phyloP scores from a whole-genome alignment of 2,329 filamentous ascomycete species.

The Parastagonospora avenae region DNA sequence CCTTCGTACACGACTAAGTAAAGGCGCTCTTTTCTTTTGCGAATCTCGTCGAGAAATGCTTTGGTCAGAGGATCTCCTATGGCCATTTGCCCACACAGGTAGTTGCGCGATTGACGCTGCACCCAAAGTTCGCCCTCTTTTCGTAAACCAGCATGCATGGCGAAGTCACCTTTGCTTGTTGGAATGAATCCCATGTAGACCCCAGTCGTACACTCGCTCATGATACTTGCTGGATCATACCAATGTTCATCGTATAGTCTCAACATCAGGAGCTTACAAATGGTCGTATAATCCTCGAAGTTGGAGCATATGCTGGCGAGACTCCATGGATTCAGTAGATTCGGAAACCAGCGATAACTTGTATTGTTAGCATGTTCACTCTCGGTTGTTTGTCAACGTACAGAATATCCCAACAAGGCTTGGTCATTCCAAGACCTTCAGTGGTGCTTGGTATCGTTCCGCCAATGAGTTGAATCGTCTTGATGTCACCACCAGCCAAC shows the following conservation, averaged over 20 bases:
- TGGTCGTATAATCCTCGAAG: constrained; percentile 35
- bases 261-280: constrained; percentile 36
- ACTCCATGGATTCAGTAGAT: constrained; percentile 29
- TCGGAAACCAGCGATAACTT: constrained; percentile 37
- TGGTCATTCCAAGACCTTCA: constrained; percentile 30
- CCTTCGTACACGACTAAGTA: constrained; percentile 37
- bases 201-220: constrained; percentile 27
- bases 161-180: constrained; percentile 26
- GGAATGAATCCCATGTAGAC: constrained; percentile 36
- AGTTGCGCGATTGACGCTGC: constrained; percentile 29
- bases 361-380: not conserved
- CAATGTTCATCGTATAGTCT: constrained; percentile 33
- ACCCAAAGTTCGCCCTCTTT: constrained; percentile 15
- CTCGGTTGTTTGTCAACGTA: constrained; percentile 6
- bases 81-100: constrained; percentile 37
- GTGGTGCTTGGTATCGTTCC: constrained; percentile 31
- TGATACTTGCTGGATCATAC: constrained; percentile 23
- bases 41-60: constrained; percentile 26
- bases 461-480: constrained; percentile 29
- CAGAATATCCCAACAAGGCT: constrained; percentile 39
- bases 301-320: constrained; percentile 36
- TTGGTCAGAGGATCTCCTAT: constrained; percentile 27
- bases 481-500: constrained; percentile 29
- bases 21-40: constrained; percentile 21
- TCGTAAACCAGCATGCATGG: not conserved